phyloP scores from a whole-genome alignment of 371 early-diverging fungal species.

The Lichtheimia corymbifera region DNA sequence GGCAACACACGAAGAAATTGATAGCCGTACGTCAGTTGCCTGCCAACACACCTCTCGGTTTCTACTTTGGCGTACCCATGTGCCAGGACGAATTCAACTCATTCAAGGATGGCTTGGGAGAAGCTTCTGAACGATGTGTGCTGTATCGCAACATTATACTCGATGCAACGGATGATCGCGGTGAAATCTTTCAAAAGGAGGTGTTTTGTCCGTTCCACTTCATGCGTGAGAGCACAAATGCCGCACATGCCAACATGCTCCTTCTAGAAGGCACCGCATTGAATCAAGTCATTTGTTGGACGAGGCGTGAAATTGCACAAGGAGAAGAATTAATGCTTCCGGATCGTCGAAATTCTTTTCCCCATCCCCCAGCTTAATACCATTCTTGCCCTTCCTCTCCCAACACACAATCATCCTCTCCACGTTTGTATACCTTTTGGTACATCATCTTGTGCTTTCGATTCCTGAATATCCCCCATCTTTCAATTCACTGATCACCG shows the following conservation, averaged over 20 bases:
- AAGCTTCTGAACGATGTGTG: conserved; percentile 68
- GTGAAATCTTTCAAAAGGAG: conserved; percentile 65
- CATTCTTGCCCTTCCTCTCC: no score
- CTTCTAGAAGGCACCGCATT: conserved; percentile 74
- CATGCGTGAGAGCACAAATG: conserved; percentile 49
- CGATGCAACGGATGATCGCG: conserved; percentile 82
- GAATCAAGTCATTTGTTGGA: conserved; percentile 81
- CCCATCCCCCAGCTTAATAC: neutral
- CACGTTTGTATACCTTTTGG: no score
- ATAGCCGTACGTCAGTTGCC: conserved; percentile 79
- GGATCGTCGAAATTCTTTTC: conserved; percentile 1
- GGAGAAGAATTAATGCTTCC: conserved; percentile 75
- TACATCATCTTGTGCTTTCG: no score
- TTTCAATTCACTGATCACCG: no score
- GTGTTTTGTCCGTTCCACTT: conserved; percentile 86
- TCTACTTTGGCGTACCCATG: conserved; percentile 93
- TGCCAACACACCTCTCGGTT: conserved; percentile 73
- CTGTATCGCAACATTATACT: conserved; percentile 86
- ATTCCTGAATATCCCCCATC: no score
- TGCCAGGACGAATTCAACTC: conserved; percentile 88
- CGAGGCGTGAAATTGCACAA: conserved; percentile 60
- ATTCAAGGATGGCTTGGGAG: conserved; percentile 75
- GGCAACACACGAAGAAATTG: conserved; percentile 40
- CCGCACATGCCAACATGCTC: conserved; percentile 54
- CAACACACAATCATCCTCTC: no score